Conservation (phyloP, 1,284 basidiomycete species). For the Apiotrichum mycotoxinovorans region DNA sequence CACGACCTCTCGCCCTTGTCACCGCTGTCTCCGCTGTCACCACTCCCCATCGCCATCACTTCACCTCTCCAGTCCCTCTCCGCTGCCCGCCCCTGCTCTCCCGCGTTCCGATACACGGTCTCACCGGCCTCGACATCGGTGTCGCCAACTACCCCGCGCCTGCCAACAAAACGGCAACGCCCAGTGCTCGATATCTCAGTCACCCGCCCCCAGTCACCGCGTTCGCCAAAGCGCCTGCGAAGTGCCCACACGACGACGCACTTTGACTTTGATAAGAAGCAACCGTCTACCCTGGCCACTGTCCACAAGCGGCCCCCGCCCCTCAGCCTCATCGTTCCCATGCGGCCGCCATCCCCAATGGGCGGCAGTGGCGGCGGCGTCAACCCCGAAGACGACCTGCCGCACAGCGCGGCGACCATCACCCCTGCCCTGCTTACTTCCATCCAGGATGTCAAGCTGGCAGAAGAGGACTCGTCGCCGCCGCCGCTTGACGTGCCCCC, state of each 20-base stretch:
- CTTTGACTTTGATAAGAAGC: neutral
- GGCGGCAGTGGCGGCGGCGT: too few relatives aligned
- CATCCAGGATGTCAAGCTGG: conserved; percentile 16
- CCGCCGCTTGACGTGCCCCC: neutral
- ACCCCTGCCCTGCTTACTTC: conserved; percentile 10
- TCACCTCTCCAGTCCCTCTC: neutral
- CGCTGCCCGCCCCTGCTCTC: neutral
- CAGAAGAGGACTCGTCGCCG: neutral
- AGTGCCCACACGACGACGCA: neutral
- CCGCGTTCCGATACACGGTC: conserved; percentile 1
- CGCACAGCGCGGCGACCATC: conserved; percentile 1
- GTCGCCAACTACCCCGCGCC: neutral
- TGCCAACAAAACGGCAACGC: neutral
- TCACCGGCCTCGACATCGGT: neutral
- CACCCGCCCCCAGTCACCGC: neutral
- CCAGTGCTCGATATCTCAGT: neutral
- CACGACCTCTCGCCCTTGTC: conserved; percentile 7
- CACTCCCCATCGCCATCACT: neutral
- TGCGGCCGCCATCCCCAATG: neutral
- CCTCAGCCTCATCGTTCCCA: neutral
- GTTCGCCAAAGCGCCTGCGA: conserved; percentile 1
- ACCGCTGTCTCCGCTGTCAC: neutral
- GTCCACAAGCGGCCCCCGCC: conserved; percentile 2
- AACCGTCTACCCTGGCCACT: too few relatives aligned
- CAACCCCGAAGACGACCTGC: neutral